These are phyloP conservation scores for Lactarius quietus DNA, from an alignment of 768 basidiomycete species.

Conservation along the genomic window DNA sequence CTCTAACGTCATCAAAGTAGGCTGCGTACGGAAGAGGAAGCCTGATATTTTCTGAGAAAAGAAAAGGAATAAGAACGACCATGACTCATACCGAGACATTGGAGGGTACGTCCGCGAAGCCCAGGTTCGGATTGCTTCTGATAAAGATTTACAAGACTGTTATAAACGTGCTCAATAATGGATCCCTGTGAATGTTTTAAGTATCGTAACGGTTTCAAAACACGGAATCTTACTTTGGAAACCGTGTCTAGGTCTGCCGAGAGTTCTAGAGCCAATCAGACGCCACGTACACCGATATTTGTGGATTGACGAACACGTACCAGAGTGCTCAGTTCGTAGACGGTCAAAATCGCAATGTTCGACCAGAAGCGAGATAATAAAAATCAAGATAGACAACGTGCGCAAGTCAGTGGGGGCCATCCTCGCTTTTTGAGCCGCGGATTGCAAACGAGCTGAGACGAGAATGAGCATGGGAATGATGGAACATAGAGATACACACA, in stretches of 20 bases:
- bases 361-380: slow-evolving; percentile 79
- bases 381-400: slow-evolving; percentile 66
- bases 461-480: neutral
- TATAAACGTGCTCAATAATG: slow-evolving; percentile 82
- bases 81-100: slow-evolving; percentile 71
- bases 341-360: slow-evolving; percentile 89
- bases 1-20: slow-evolving; percentile 83
- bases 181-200: slow-evolving; percentile 45
- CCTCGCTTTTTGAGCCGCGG: slow-evolving; percentile 47
- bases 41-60: slow-evolving; percentile 43
- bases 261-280: slow-evolving; percentile 16
- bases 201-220: neutral
- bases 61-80: neutral
- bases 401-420: slow-evolving; percentile 49
- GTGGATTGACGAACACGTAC: slow-evolving; percentile 39
- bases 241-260: slow-evolving; percentile 24
- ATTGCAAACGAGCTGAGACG: slow-evolving; percentile 56
- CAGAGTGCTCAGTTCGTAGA: slow-evolving; percentile 55
- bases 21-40: slow-evolving; percentile 89
- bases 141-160: slow-evolving; percentile 66
- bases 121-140: slow-evolving; percentile 55
- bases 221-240: slow-evolving; percentile 16
- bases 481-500: slow-evolving; percentile 33
- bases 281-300: neutral
- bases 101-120: slow-evolving; percentile 69